phyloP scores from a whole-genome alignment of 2,329 filamentous ascomycete genomes.

The Colletotrichum echinochloae region DNA sequence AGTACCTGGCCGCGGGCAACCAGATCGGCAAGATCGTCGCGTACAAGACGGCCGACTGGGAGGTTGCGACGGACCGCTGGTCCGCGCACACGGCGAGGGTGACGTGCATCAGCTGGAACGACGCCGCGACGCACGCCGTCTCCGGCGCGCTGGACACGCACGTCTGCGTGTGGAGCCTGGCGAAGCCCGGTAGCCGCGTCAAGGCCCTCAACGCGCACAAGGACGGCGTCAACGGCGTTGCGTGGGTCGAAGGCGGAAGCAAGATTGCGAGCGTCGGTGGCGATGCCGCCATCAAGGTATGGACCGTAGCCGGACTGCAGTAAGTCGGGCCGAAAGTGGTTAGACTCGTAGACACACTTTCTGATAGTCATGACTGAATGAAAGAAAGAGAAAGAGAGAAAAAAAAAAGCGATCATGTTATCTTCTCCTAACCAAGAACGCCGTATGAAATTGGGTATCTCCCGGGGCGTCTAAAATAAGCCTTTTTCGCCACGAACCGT shows the following conservation, averaged over 20 bases:
- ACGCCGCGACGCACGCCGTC: slow-evolving; percentile 79
- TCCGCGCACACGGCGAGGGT: slow-evolving; percentile 71
- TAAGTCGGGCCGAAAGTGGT: slow-evolving; percentile 45
- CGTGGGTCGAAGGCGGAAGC: slow-evolving; percentile 75
- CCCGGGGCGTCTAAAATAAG: slow-evolving; percentile 17
- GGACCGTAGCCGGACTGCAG: slow-evolving; percentile 73
- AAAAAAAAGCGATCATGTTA: slow-evolving; percentile 29
- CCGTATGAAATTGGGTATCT: slow-evolving; percentile 31
- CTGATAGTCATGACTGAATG: slow-evolving; percentile 24
- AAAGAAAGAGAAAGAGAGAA: background rate
- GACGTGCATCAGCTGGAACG: slow-evolving; percentile 78
- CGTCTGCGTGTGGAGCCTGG: slow-evolving; percentile 90
- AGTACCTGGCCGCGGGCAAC: slow-evolving; percentile 84
- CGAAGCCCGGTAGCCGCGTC: slow-evolving; percentile 84
- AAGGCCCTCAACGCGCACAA: slow-evolving; percentile 93
- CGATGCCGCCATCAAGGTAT: slow-evolving; percentile 92
- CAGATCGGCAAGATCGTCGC: slow-evolving; percentile 88
- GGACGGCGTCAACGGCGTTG: slow-evolving; percentile 90
- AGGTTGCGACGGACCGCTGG: slow-evolving; percentile 81
- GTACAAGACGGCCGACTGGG: slow-evolving; percentile 74
- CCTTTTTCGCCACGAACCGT: background rate
- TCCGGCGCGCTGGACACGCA: slow-evolving; percentile 93
- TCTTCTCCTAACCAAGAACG: slow-evolving; percentile 19
- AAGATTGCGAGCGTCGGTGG: slow-evolving; percentile 84
- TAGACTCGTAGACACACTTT: slow-evolving; percentile 5